Base-by-base conservation (phyloP, 2,329 filamentous ascomycete genomes). In the Hypomyces rosellus region DNA sequence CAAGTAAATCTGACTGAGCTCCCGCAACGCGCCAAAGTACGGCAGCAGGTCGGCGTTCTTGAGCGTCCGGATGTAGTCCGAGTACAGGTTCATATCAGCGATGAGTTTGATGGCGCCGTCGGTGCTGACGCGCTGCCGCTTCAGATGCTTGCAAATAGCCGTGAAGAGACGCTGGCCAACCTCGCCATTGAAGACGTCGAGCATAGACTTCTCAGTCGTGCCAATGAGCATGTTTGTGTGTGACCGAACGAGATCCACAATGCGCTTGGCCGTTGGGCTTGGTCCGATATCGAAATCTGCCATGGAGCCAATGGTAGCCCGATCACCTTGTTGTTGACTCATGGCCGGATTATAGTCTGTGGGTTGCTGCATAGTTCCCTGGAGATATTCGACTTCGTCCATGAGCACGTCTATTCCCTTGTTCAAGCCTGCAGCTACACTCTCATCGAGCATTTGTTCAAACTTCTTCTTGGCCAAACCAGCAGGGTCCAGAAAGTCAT, bases 391-490 rank as follows among this genome's bases (percentile, higher is more conserved):
- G 25, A 97, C 91, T 71, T 99, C 93, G 61, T 95, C 90, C 87
- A 99, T 97, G 40, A 99, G 80, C 51, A 96, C 93, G 63, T 99
- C 92, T 55, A 99, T 97, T 56, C 93, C 93, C 72, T 95, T 96
- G 69, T 96, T 96, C 55, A 99, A 74, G 1, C 95, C 95, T 8
- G 92, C 90, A 4, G 93, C 93, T 7, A 99, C 93, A 53, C 89
- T 88, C 69, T 97, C 93, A 63, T 99, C 93, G 1, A 99, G 84
- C 87, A 96, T 96, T 65, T 96, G 91, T 74, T 99, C 93, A 61
- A 97, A 99, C 57, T 89, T 90, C 73, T 96, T 97, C 80, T 99
- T 99, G 57, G 93, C 91, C 60, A 96, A 86, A 33, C 88, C 87
- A 0, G 91, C 89, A 16, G 90, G 87, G 63, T 95, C 89, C 44